Conservation (phyloP, 441 rosid species). For the Melastoma candidum region DNA sequence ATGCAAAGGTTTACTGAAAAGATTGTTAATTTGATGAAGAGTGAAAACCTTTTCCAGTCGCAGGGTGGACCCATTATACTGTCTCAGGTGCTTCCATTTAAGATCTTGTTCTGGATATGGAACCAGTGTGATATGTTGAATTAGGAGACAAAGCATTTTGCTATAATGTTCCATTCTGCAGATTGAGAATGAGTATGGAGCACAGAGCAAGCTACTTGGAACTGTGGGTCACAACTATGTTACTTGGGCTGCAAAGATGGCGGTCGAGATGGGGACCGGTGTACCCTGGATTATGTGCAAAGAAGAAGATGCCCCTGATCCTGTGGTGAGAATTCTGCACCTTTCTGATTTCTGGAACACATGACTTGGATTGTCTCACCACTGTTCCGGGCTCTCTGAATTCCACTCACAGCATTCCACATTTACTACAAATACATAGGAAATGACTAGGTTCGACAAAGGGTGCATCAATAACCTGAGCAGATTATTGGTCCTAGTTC, state of each 20-base stretch:
- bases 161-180: constrained; percentile 12
- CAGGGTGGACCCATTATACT: constrained; percentile 93
- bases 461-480: too few relatives aligned
- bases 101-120: background rate
- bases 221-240: constrained; percentile 65
- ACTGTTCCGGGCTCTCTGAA: too few relatives aligned
- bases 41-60: constrained; percentile 68
- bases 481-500: too few relatives aligned
- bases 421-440: too few relatives aligned
- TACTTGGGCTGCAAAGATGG: constrained; percentile 26
- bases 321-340: constrained; percentile 17
- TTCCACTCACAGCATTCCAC: too few relatives aligned
- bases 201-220: constrained; percentile 57
- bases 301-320: constrained; percentile 27
- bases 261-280: constrained; percentile 17
- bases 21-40: constrained; percentile 81
- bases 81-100: constrained; percentile 45
- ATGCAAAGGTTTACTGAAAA: constrained; percentile 85
- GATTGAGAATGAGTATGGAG: constrained; percentile 93
- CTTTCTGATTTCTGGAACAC: constrained; percentile 3
- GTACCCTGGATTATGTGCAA: constrained; percentile 28
- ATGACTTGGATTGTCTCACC: background rate
- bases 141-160: background rate
- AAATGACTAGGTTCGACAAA: too few relatives aligned
- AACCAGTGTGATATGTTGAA: background rate